Evolutionary conservation across 352 stramenopile species (phyloP), one percentile per base, ranked within the genome.

Genomic region (Globisporangium middletonii): DNA sequence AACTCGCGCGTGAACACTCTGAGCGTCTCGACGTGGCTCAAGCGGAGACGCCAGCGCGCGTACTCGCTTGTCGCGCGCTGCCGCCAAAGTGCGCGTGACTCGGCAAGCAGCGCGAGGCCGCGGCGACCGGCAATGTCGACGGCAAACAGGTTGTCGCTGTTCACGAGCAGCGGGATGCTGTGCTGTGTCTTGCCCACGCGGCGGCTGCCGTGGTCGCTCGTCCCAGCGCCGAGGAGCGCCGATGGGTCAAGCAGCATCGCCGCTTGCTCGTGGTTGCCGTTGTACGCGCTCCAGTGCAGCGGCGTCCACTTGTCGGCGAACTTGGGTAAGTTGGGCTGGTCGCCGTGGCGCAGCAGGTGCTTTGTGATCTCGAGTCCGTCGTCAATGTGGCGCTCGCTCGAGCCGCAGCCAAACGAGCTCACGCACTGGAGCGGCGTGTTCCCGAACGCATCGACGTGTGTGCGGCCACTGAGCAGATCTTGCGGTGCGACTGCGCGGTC

Each of bases 371-470:
- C 73, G 9, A 92, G 53, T 12, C 74, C 74, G 47, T 89, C 77
- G 56, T 83, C 67, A 15, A 92, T 61, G 67, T 93, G 83, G 23
- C 62, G 67, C 44, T 72, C 67, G 43, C 55, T 78, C 1, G 77
- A 79, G 43, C 79, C 83, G 50, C 77, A 91, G 19, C 83, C 83
- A 58, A 91, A 93, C 65, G 80, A 93, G 44, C 76, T 86, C 38
- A 87, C 63, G 53, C 80, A 93, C 55, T 91, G 79, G 13, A 93
- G 62, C 19, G 80, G 75, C 2, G 83, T 88, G 57, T 93, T 93
- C 27, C 83, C 83, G 65, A 91, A 93, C 55, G 86, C 64, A 57
- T 93, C 83, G 0, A 89, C 63, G 54, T 90, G 79, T 3, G 58
- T 67, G 3, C 47, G 48, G 1, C 75, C 73, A 11, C 80, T 65